A percentile compares a stretch with the other conserved stretches of the same genome.
phyloP scores from a whole-genome alignment of 2,329 filamentous ascomycete species.

The Didymella glomerata region DNA sequence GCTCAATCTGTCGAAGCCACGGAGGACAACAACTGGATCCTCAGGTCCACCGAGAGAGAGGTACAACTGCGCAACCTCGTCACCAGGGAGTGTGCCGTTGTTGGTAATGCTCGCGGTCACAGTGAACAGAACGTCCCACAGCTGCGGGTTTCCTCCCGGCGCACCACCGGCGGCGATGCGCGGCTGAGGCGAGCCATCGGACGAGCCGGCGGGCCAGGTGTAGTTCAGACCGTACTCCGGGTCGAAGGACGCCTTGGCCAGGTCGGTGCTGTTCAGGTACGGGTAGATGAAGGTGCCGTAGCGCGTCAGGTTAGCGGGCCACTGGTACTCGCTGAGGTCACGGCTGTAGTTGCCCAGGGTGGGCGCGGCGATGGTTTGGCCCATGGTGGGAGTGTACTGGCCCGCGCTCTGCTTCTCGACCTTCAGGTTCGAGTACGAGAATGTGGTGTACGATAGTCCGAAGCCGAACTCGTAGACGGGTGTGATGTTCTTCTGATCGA shows the following conservation, averaged over 20 bases:
- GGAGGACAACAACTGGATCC: conserved; percentile 72
- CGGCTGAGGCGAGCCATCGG: conserved; percentile 65
- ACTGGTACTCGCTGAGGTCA: conserved; percentile 70
- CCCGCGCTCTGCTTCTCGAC: conserved; percentile 61
- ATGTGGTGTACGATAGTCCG: conserved; percentile 82
- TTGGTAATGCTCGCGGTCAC: conserved; percentile 75
- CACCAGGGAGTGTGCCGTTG: conserved; percentile 69
- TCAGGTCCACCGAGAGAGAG: conserved; percentile 79
- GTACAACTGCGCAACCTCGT: conserved; percentile 79
- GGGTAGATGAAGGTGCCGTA: conserved; percentile 72
- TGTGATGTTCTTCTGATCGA: conserved; percentile 71
- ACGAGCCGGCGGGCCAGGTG: conserved; percentile 66
- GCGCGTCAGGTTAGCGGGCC: conserved; percentile 66
- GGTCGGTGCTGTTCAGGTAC: conserved; percentile 71
- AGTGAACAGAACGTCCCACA: conserved; percentile 75
- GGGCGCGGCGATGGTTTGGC: conserved; percentile 70
- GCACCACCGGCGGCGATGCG: conserved; percentile 70
- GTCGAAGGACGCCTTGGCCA: conserved; percentile 65
- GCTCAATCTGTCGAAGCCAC: conserved; percentile 80
- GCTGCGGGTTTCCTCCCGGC: conserved; percentile 65
- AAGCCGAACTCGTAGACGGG: conserved; percentile 84
- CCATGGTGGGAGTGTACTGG: conserved; percentile 67
- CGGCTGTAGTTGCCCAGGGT: conserved; percentile 70
- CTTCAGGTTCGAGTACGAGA: conserved; percentile 74
- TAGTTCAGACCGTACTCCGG: conserved; percentile 67